Conservation (phyloP, 495 filamentous ascomycete genomes). For the Choiromyces venosus region DNA sequence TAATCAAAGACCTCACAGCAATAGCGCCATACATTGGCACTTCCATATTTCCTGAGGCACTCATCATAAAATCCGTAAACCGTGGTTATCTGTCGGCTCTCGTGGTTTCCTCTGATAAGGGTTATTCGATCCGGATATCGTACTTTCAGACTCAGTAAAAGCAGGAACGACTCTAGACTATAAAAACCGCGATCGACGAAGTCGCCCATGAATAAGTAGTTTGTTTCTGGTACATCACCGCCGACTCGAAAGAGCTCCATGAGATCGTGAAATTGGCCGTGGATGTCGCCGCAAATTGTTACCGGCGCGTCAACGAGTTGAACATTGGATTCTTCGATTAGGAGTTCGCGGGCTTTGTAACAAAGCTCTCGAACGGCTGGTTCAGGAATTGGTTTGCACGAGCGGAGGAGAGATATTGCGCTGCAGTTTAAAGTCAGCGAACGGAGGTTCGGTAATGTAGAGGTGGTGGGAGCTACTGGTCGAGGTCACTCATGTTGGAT, state of each 20-base stretch:
- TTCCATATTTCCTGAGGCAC: conserved; percentile 94
- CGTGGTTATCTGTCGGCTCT: conserved; percentile 93
- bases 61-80: conserved; percentile 99
- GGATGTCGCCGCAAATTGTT: conserved; percentile 98
- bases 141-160: conserved; percentile 92
- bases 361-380: conserved; percentile 90
- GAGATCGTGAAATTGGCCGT: conserved; percentile 96
- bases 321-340: conserved; percentile 97
- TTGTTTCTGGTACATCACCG: conserved; percentile 91
- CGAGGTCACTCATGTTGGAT: conserved; percentile 73
- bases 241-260: conserved; percentile 98
- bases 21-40: conserved; percentile 95
- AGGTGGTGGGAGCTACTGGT: conserved; percentile 54
- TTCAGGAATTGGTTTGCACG: conserved; percentile 95
- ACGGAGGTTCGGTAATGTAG: not conserved
- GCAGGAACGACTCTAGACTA: conserved; percentile 90
- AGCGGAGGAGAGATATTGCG: conserved; percentile 86
- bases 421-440: conserved; percentile 47
- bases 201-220: conserved; percentile 99
- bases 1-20: conserved; percentile 99
- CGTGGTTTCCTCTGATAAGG: conserved; percentile 92
- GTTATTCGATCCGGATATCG: conserved; percentile 98
- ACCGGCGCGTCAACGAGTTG: conserved; percentile 93
- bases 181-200: conserved; percentile 98
- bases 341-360: conserved; percentile 91